These are phyloP conservation scores for Nemania sp. DNA, from an alignment of 2,329 filamentous ascomycete genomes.

Conservation along the genomic window DNA sequence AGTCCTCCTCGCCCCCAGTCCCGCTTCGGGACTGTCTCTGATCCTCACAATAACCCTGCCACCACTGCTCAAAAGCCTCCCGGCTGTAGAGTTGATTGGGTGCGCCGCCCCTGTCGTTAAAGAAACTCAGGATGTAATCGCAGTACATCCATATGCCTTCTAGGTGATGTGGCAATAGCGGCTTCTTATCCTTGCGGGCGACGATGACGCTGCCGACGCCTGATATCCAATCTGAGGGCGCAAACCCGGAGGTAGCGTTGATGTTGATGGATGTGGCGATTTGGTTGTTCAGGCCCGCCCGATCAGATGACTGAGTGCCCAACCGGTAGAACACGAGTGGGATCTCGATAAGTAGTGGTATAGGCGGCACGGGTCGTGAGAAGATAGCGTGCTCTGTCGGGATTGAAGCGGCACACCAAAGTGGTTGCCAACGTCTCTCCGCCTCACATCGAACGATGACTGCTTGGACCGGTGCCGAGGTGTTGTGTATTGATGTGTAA, in stretches of 20 bases:
- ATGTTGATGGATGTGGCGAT: constrained; percentile 9
- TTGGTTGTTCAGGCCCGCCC: constrained; percentile 4
- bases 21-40: not conserved
- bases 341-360: constrained; percentile 6
- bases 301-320: not conserved
- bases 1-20: not conserved
- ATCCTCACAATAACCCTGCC: not conserved
- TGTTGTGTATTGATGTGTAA: not conserved
- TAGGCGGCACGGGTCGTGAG: not conserved
- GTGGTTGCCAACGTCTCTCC: not conserved
- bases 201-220: not conserved
- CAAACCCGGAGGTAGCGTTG: not conserved
- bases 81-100: not conserved
- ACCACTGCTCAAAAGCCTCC: constrained; percentile 2
- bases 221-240: not conserved
- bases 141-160: constrained; percentile 4
- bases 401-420: not conserved
- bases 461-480: not conserved
- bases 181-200: not conserved
- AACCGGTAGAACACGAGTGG: constrained; percentile 11
- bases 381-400: not conserved
- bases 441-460: not conserved
- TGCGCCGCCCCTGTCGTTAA: not conserved
- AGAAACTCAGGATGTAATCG: constrained; percentile 9
- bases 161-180: not conserved